Evolutionary conservation across 2,329 filamentous ascomycete genomes (phyloP).

Genomic region (Arthrinium puccinioides): DNA sequence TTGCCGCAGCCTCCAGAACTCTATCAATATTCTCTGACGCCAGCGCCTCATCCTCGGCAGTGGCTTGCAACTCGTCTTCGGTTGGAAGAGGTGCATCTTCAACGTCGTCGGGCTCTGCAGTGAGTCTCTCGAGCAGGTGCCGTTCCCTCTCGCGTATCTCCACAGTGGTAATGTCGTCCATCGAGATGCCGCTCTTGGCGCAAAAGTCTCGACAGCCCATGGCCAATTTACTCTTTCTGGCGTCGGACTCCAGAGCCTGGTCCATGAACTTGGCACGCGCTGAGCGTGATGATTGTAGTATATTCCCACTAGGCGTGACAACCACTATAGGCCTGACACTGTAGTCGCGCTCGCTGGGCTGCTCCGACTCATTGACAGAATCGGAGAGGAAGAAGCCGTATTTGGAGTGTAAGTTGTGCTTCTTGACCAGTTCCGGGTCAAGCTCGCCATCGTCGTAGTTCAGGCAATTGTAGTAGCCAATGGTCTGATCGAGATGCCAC

Average conservation of each 20-base stretch:
- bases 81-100: slow-evolving; percentile 9
- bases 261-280: slow-evolving; percentile 22
- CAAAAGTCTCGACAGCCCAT: slow-evolving; percentile 14
- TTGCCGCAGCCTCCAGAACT: slow-evolving; percentile 11
- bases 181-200: slow-evolving; percentile 11
- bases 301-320: slow-evolving; percentile 38
- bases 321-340: slow-evolving; percentile 42
- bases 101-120: not conserved
- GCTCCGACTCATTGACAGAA: slow-evolving; percentile 37
- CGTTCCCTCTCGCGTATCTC: slow-evolving; percentile 22
- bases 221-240: slow-evolving; percentile 12
- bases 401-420: slow-evolving; percentile 43
- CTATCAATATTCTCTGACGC: slow-evolving; percentile 10
- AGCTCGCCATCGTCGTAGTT: slow-evolving; percentile 40
- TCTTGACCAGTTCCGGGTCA: slow-evolving; percentile 41
- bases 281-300: slow-evolving; percentile 40
- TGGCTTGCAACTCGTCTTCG: not conserved
- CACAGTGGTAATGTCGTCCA: slow-evolving; percentile 19
- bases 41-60: slow-evolving; percentile 1
- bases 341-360: slow-evolving; percentile 31
- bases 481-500: slow-evolving; percentile 47
- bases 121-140: slow-evolving; percentile 12
- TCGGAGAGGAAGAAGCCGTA: slow-evolving; percentile 44
- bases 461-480: slow-evolving; percentile 45
- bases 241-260: slow-evolving; percentile 15